Conservation (phyloP, 768 basidiomycete genomes). For the Lactarius evosmus region DNA sequence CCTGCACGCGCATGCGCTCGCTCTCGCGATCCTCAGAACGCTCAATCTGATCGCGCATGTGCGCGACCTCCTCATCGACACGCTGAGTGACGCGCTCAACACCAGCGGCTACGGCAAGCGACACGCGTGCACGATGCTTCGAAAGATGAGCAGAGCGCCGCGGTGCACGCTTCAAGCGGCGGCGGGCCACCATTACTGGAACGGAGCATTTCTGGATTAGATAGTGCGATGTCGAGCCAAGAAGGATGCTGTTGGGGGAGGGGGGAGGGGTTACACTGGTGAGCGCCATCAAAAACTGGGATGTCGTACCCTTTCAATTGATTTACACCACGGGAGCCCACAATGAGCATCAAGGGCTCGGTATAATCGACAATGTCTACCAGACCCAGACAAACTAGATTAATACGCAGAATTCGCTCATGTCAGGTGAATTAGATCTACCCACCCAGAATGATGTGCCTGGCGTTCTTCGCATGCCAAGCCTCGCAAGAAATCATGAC, state of each 20-base stretch:
- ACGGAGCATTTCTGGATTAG: constrained; percentile 92
- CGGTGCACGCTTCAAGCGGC: constrained; percentile 84
- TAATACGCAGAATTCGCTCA: not conserved
- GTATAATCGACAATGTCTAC: constrained; percentile 81
- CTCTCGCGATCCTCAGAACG: constrained; percentile 51
- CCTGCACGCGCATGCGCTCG: constrained; percentile 25
- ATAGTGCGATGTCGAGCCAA: constrained; percentile 95
- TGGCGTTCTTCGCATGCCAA: constrained; percentile 93
- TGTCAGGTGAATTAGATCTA: constrained; percentile 29
- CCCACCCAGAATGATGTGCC: constrained; percentile 87
- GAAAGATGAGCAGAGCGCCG: constrained; percentile 77
- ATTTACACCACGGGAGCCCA: constrained; percentile 88
- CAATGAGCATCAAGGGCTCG: constrained; percentile 89
- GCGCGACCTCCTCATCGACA: constrained; percentile 82
- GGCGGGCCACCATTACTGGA: constrained; percentile 94
- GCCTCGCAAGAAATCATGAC: constrained; percentile 90
- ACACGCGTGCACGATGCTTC: constrained; percentile 75
- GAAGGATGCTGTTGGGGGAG: constrained; percentile 60
- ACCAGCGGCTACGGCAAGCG: constrained; percentile 78
- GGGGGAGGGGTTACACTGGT: not conserved
- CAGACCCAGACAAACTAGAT: not conserved
- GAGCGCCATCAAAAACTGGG: constrained; percentile 3
- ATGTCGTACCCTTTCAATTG: constrained; percentile 78
- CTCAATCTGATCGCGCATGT: constrained; percentile 74
- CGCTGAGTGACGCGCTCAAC: constrained; percentile 85